Percentiles rank a stretch among this genome's conserved stretches.
phyloP scores from a whole-genome alignment of 257 asterid genomes.

The Gentiana dahurica region DNA sequence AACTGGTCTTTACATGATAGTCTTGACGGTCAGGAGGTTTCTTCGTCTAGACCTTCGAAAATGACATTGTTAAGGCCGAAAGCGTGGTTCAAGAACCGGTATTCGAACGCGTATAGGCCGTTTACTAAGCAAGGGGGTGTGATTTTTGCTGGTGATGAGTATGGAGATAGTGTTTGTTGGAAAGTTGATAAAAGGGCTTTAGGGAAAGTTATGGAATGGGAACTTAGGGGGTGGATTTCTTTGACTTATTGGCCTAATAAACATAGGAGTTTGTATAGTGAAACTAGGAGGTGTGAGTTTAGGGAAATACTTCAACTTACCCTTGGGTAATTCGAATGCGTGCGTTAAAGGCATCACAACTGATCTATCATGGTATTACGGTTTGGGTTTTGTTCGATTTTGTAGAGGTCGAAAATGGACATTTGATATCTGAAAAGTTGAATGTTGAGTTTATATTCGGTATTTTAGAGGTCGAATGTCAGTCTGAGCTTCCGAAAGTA shows the following conservation, averaged over 20 bases:
- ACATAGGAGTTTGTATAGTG: slow-evolving; percentile 50
- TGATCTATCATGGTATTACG: too few relatives aligned
- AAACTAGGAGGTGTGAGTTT: slow-evolving; percentile 65
- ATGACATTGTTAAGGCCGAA: slow-evolving; percentile 49
- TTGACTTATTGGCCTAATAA: slow-evolving; percentile 88
- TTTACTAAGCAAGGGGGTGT: slow-evolving; percentile 78
- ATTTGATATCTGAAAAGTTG: too few relatives aligned
- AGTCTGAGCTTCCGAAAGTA: too few relatives aligned
- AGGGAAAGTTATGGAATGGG: slow-evolving; percentile 76
- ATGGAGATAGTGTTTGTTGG: slow-evolving; percentile 80
- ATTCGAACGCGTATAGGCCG: slow-evolving; percentile 55
- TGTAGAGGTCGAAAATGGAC: too few relatives aligned
- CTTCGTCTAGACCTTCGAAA: slow-evolving; percentile 72
- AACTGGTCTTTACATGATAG: slow-evolving; percentile 80
- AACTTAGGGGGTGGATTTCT: slow-evolving; percentile 78
- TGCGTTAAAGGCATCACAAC: too few relatives aligned
- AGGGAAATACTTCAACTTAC: slow-evolving; percentile 41
- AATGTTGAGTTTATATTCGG: too few relatives aligned
- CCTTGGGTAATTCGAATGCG: slow-evolving; percentile 13
- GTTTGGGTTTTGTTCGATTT: too few relatives aligned
- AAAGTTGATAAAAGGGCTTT: slow-evolving; percentile 43
- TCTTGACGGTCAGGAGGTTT: slow-evolving; percentile 67
- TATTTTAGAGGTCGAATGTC: too few relatives aligned
- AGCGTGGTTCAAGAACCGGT: slow-evolving; percentile 81
- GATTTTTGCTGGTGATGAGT: slow-evolving; percentile 78